Evolutionary conservation across 495 filamentous ascomycete species (phyloP), one percentile per base, ranked within the genome.

Genomic region (Paragyromitra xinjiangensis): DNA sequence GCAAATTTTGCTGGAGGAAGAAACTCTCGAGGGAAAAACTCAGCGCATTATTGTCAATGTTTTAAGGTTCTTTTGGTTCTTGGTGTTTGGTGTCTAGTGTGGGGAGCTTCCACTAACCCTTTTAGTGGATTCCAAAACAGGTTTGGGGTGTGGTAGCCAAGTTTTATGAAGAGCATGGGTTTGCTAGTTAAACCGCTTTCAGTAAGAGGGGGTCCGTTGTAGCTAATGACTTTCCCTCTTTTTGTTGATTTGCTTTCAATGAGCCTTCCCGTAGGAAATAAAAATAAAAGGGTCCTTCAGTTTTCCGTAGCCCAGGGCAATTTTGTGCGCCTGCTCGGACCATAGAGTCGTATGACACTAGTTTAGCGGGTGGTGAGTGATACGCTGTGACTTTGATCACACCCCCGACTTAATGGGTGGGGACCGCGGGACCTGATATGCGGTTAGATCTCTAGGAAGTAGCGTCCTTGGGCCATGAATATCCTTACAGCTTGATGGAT

Each of bases 21-120:
- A 77, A 42, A 42, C 12, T 6, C n/a, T 73, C 16, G 1, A 26
- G 39, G 69, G 62, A 29, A 66, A 42, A 73, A 56, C 61, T 11
- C 69, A 77, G 8, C 69, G 51, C 4, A 24, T 59, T 2, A 12
- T 77, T 19, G 19, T 34, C 11, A 42, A 53, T 42, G 19, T 53
- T 29, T 45, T 77, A 50, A 65, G 29, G 9, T 59, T 77, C 50
- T 66, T 77, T 40, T 77, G 69, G 74, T 64, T 26, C 44, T 65
- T 65, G 34, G 42, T 73, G 24, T 66, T 77, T 50, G 50, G 69
- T 26, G 39, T 58, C 42, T 64, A 71, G 51, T 40, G 29, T 71
- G 11, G 1, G 39, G 58, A n/a, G 48, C 19, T n/a, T 50, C 62
- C 29, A 11, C n/a, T 11, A 19, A 48, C 37, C 26, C 29, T 34